Evolutionary conservation across 495 filamentous ascomycete genomes (phyloP).

Genomic region (Daldinia concentrica): DNA sequence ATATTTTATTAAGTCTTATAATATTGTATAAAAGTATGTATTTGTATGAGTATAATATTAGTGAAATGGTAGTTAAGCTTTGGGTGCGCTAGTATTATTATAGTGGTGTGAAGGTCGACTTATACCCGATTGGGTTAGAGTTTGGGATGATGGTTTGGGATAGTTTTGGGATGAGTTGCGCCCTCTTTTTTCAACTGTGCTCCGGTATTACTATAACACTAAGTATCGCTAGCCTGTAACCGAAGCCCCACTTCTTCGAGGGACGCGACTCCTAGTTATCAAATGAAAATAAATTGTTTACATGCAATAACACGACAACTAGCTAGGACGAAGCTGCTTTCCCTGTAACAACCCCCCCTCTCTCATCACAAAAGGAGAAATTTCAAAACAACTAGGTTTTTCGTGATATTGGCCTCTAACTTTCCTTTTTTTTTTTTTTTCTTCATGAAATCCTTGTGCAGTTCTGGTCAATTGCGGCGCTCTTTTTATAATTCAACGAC

Average conservation of each 20-base stretch:
- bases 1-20: too few species aligned
- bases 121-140: too few species aligned
- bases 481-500: slow-evolving; percentile 11
- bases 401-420: not conserved
- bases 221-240: not conserved
- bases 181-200: not conserved
- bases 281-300: slow-evolving; percentile 39
- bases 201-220: not conserved
- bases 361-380: slow-evolving; percentile 13
- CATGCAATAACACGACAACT: slow-evolving; percentile 33
- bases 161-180: too few species aligned
- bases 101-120: too few species aligned
- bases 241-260: slow-evolving; percentile 14
- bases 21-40: too few species aligned
- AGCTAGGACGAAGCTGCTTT: not conserved
- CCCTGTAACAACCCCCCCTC: slow-evolving; percentile 23
- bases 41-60: too few species aligned
- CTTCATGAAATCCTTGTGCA: slow-evolving; percentile 20
- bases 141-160: too few species aligned
- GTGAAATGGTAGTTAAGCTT: too few species aligned
- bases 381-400: slow-evolving; percentile 6
- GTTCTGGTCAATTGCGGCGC: slow-evolving; percentile 39
- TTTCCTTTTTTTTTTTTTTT: slow-evolving; percentile 5
- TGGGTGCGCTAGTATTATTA: too few species aligned
- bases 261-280: slow-evolving; percentile 35